These are phyloP conservation scores for Chrysosporium keratinophilum DNA, from an alignment of 2,329 filamentous ascomycete genomes.

Conservation along the genomic window DNA sequence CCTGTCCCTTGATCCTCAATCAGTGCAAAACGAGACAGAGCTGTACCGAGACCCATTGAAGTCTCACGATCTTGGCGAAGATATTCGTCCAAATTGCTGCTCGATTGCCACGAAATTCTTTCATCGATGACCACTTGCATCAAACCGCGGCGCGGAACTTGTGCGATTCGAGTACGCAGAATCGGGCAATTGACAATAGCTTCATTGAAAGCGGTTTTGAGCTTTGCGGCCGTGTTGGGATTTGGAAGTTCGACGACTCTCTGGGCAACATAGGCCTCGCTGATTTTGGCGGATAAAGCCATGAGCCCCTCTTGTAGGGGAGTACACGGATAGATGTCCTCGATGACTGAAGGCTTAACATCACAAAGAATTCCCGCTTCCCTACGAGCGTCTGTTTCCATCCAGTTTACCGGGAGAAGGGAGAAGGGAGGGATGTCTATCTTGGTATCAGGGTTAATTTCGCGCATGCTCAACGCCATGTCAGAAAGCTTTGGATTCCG, in stretches of 20 bases:
- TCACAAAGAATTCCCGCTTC: slow-evolving; percentile 15
- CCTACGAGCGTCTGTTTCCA: slow-evolving; percentile 5
- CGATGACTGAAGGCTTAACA: slow-evolving; percentile 17
- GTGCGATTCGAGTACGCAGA: slow-evolving; percentile 32
- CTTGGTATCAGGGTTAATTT: neutral
- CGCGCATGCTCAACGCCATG: slow-evolving; percentile 21
- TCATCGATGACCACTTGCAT: slow-evolving; percentile 22
- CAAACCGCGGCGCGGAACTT: slow-evolving; percentile 17
- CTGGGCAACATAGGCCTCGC: slow-evolving; percentile 34
- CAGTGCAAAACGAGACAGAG: slow-evolving; percentile 19
- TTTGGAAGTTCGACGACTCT: slow-evolving; percentile 24
- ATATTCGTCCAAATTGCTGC: slow-evolving; percentile 15
- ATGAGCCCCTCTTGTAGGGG: slow-evolving; percentile 35
- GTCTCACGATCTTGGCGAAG: slow-evolving; percentile 15
- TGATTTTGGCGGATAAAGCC: slow-evolving; percentile 30
- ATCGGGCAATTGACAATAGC: slow-evolving; percentile 29
- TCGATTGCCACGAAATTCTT: slow-evolving; percentile 18
- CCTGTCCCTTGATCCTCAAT: slow-evolving; percentile 11
- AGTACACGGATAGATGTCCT: slow-evolving; percentile 27
- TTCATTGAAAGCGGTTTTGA: slow-evolving; percentile 32
- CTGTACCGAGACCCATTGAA: slow-evolving; percentile 19
- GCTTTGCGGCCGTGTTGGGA: slow-evolving; percentile 21
- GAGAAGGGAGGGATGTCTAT: slow-evolving; percentile 16
- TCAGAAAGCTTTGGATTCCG: slow-evolving; percentile 28
- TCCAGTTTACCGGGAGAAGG: slow-evolving; percentile 11